phyloP scores from a whole-genome alignment of 352 stramenopile genomes.

The Phytopythium boreale region DNA sequence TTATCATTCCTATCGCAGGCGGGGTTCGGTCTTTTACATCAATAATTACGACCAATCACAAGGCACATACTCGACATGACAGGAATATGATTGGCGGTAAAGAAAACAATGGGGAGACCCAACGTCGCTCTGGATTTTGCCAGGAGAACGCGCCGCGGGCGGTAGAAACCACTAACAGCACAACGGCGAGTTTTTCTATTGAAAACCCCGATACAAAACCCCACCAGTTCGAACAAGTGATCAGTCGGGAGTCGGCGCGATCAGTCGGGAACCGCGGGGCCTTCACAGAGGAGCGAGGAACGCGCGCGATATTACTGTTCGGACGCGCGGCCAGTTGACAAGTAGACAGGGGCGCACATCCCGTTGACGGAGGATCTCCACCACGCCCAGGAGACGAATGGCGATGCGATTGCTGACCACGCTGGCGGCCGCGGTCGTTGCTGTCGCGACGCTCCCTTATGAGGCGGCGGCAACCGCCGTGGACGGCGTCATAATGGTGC shows the following conservation, averaged over 20 bases:
- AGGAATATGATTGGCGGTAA: neutral
- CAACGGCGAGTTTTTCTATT: neutral
- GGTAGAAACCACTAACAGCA: conserved; percentile 1
- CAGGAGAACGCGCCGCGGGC: neutral
- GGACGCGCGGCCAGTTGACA: neutral
- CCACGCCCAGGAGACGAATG: conserved; percentile 17
- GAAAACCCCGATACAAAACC: neutral
- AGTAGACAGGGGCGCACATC: neutral
- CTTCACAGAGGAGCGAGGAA: neutral
- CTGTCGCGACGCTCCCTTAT: conserved; percentile 11
- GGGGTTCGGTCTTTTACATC: neutral
- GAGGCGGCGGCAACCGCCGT: conserved; percentile 14
- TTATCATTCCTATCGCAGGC: neutral
- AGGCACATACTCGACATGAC: neutral
- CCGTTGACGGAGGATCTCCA: neutral
- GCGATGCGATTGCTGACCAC: conserved; percentile 16
- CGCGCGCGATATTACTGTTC: neutral
- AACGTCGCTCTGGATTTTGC: neutral
- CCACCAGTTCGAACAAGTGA: neutral
- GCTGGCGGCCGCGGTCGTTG: conserved; percentile 13
- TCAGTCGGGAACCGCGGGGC: conserved; percentile 3
- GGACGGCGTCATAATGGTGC: conserved; percentile 65
- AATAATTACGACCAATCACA: neutral
- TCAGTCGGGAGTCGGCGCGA: neutral
- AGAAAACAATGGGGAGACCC: neutral